Conservation (phyloP, 1,284 basidiomycete species). For the Puccinia coronata region DNA sequence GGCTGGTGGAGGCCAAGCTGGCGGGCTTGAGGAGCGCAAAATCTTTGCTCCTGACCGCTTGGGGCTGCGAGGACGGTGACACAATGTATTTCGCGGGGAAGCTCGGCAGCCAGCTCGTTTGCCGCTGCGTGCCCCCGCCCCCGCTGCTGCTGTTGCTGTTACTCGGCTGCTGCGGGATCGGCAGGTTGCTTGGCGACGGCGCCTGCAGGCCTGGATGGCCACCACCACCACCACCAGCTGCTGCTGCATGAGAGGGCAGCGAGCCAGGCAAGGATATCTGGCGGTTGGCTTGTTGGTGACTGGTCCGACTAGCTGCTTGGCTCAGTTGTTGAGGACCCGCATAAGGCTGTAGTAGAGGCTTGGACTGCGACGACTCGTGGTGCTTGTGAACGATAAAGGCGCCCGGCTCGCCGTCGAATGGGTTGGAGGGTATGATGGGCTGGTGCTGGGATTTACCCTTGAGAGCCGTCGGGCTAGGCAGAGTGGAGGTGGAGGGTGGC, state of each 20-base stretch:
- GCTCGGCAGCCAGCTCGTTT: background rate
- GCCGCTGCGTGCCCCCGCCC: no score
- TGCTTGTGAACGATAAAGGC: constrained; percentile 34
- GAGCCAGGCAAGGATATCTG: background rate
- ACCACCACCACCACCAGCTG: no score
- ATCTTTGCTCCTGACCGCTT: constrained; percentile 44
- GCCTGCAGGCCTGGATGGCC: constrained; percentile 16
- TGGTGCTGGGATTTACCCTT: constrained; percentile 1
- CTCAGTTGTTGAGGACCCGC: constrained; percentile 52
- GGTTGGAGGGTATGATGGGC: constrained; percentile 4
- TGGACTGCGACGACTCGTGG: constrained; percentile 60
- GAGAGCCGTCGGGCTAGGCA: constrained; percentile 28
- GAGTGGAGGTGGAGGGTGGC: constrained; percentile 32
- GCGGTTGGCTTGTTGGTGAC: background rate
- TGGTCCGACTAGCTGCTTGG: constrained; percentile 46
- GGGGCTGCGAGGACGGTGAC: background rate
- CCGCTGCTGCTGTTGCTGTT: no score
- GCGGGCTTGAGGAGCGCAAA: constrained; percentile 52
- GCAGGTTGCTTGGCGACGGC: constrained; percentile 44
- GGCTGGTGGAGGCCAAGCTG: constrained; percentile 55
- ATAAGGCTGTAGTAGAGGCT: constrained; percentile 66
- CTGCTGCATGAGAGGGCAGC: background rate
- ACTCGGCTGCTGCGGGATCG: constrained; percentile 24
- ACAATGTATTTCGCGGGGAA: constrained; percentile 50
- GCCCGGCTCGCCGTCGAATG: constrained; percentile 43